phyloP scores from a whole-genome alignment of 2,329 filamentous ascomycete genomes.

The Verticillium tricorpus region DNA sequence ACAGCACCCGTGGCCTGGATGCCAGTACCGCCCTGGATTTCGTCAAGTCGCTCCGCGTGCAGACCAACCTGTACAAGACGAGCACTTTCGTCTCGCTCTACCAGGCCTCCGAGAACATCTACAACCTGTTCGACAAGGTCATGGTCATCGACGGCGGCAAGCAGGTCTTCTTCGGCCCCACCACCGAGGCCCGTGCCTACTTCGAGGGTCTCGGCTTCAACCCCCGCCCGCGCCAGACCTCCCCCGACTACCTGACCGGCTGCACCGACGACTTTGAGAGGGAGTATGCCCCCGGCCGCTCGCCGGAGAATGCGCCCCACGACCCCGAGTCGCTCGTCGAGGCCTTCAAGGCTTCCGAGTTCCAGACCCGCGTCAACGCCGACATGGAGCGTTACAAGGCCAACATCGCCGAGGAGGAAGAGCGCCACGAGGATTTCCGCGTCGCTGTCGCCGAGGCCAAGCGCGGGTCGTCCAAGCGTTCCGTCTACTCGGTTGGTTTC shows the following conservation, averaged over 20 bases:
- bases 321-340: constrained; percentile 61
- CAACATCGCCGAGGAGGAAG: constrained; percentile 58
- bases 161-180: constrained; percentile 72
- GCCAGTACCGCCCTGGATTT: constrained; percentile 65
- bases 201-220: constrained; percentile 75
- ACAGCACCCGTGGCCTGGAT: constrained; percentile 65
- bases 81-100: constrained; percentile 85
- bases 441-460: constrained; percentile 74
- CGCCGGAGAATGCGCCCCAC: constrained; percentile 62
- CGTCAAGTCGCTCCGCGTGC: constrained; percentile 65
- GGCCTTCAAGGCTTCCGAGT: constrained; percentile 64
- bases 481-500: constrained; percentile 80
- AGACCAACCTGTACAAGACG: constrained; percentile 80
- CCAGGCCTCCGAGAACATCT: constrained; percentile 80
- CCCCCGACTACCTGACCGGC: constrained; percentile 75
- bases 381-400: constrained; percentile 69
- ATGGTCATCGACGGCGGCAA: constrained; percentile 73
- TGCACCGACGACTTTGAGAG: constrained; percentile 83
- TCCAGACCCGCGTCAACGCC: constrained; percentile 48
- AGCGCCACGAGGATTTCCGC: constrained; percentile 71
- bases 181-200: constrained; percentile 62
- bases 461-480: constrained; percentile 67
- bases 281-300: constrained; percentile 65
- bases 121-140: constrained; percentile 77
- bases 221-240: constrained; percentile 72